A percentile compares a stretch with the other conserved stretches of the same genome.
Conservation (phyloP, 129 eudicot species). For the Flaveria robusta region DNA sequence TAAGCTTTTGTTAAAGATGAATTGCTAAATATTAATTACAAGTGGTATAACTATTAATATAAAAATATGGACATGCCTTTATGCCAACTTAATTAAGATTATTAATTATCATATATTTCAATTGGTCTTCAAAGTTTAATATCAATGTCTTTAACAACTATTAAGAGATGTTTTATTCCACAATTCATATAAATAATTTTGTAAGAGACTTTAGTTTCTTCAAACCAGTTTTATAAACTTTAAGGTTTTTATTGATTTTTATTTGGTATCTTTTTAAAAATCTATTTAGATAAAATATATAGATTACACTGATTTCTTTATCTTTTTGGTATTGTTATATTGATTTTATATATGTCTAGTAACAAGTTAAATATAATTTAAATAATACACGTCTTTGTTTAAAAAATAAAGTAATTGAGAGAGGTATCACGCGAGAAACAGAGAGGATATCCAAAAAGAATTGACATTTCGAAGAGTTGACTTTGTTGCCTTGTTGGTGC, state of each 20-base stretch:
- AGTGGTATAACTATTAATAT: neutral
- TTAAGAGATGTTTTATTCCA: neutral
- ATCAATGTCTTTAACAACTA: neutral
- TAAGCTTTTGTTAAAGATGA: neutral
- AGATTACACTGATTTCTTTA: neutral
- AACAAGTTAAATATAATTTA: neutral
- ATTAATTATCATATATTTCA: too few species aligned
- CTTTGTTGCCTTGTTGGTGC: conserved; percentile 23
- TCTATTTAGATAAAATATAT: neutral
- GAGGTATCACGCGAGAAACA: conserved; percentile 23
- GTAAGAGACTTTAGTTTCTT: too few species aligned
- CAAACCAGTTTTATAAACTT: too few species aligned
- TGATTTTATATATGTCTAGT: neutral
- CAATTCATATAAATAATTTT: too few species aligned
- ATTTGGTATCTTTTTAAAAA: neutral
- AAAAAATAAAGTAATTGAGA: neutral
- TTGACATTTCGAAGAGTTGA: conserved; percentile 34
- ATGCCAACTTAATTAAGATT: neutral
- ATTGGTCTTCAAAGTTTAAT: neutral
- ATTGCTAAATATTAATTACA: neutral
- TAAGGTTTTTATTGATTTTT: neutral
- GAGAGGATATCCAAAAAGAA: conserved; percentile 14
- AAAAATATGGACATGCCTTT: neutral
- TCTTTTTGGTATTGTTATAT: neutral
- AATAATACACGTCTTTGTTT: neutral